These are phyloP conservation scores for Venustampulla echinocandica DNA, from an alignment of 495 filamentous ascomycete genomes.

Conservation along the genomic window DNA sequence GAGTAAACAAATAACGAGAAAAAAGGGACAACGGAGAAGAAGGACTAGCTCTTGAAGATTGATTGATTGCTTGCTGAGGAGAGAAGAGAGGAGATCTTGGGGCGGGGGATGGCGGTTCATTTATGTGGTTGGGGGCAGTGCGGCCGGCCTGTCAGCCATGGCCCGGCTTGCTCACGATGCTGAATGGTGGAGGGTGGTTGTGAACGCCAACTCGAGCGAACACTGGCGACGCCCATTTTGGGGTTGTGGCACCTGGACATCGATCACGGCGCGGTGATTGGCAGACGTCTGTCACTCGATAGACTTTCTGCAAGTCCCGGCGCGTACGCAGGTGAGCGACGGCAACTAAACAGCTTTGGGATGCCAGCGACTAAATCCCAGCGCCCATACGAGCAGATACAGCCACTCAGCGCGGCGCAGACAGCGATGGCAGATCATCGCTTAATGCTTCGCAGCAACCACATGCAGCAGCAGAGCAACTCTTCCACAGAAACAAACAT, in stretches of 20 bases:
- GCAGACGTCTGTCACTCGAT: slow-evolving; percentile 6
- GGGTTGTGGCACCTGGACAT: neutral
- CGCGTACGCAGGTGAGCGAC: slow-evolving; percentile 16
- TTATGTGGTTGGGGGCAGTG: slow-evolving; percentile 20
- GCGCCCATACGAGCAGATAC: neutral
- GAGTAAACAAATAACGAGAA: slow-evolving; percentile 17
- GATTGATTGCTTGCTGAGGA: slow-evolving; percentile 78
- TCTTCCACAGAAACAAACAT: neutral
- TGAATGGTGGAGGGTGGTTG: neutral
- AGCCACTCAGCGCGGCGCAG: neutral
- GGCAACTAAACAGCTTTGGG: slow-evolving; percentile 13
- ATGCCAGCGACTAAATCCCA: slow-evolving; percentile 8
- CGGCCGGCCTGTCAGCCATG: slow-evolving; percentile 8
- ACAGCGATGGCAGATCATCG: neutral
- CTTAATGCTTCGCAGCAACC: neutral
- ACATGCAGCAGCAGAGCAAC: neutral
- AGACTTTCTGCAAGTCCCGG: slow-evolving; percentile 17
- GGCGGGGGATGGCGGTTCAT: slow-evolving; percentile 9
- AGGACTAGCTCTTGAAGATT: slow-evolving; percentile 54
- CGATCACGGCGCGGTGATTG: too few relatives aligned
- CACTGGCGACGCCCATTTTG: neutral
- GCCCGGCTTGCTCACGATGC: neutral
- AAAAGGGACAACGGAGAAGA: slow-evolving; percentile 22
- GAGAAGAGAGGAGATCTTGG: slow-evolving; percentile 27
- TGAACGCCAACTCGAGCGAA: neutral